phyloP scores from a whole-genome alignment of 306 rosid genomes.

The Vachellia pachyceras region DNA sequence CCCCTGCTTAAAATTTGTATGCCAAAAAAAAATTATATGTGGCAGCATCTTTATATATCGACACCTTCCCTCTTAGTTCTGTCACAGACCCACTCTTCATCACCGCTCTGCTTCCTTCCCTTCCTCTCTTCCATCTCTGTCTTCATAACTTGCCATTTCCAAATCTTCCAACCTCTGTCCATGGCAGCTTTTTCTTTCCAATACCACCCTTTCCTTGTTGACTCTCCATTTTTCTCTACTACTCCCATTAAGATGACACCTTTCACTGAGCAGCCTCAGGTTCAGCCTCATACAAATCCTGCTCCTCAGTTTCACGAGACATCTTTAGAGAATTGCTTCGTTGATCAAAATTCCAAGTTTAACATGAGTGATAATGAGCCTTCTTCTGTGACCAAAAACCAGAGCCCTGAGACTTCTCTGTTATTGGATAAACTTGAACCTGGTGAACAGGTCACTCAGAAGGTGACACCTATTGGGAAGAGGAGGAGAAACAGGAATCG shows the following conservation, averaged over 20 bases:
- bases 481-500: slow-evolving; percentile 51
- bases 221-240: slow-evolving; percentile 50
- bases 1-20: no score
- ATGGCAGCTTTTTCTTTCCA: slow-evolving; percentile 82
- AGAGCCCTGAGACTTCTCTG: slow-evolving; percentile 63
- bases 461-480: slow-evolving; percentile 49
- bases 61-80: slow-evolving; percentile 46
- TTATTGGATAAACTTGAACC: slow-evolving; percentile 72
- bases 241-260: slow-evolving; percentile 39
- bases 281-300: slow-evolving; percentile 9
- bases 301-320: slow-evolving; percentile 32
- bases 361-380: slow-evolving; percentile 53
- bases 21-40: no score
- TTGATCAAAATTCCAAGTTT: slow-evolving; percentile 54
- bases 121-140: slow-evolving; percentile 47
- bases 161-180: slow-evolving; percentile 32
- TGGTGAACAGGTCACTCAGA: slow-evolving; percentile 73
- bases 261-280: slow-evolving; percentile 13
- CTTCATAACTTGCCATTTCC: slow-evolving; percentile 38
- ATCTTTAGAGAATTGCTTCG: slow-evolving; percentile 48
- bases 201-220: slow-evolving; percentile 56
- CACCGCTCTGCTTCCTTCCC: slow-evolving; percentile 39
- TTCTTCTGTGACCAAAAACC: slow-evolving; percentile 58
- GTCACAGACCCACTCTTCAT: slow-evolving; percentile 52
- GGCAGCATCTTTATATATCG: slow-evolving; percentile 50